Base-by-base conservation (phyloP, 345 rosid species). In the Theobroma cacao region DNA sequence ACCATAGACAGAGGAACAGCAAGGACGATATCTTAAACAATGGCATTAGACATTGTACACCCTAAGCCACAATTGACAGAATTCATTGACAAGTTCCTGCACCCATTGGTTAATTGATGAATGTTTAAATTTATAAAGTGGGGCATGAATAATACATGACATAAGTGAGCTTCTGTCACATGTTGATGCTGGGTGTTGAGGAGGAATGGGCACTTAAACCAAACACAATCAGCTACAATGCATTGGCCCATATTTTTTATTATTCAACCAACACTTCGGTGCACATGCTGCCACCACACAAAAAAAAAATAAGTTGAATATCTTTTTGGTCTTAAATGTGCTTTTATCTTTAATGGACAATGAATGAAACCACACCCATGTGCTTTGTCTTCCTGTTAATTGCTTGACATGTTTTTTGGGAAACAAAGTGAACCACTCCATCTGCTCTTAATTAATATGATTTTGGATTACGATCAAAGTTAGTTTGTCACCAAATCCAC, bases 151-250 rank as follows among this genome's bases (percentile, higher is more conserved):
- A 30, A 31, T 30, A 31, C 45, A 52, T 11, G 20, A 33, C 74
- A 72, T 3, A 20, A 33, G 75, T 17, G 15, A 28, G 59, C 56
- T 50, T 52, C 15, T 31, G 45, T 50, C 61, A 52, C 61, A 52
- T 50, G 61, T 20, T 52, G 45, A 33, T 71, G 75, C 40, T 52
- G 75, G 43, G 12, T 50, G 75, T 72, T 72, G 75, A 52, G 45
- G 22, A 31, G 60, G 62, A 52, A 52, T 20, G 30, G 11, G 30
- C 10, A 12, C 20, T 4, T 31, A 33, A 4, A 50, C 14, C 33
- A 33, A 71, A 52, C 75, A 7, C 17, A 50, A 11, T 48, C 18
- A 31, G 30, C 55, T 45, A 43, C 52, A 11, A 24, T 3, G 12
- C 36, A 68, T 47, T 69, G 58, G 40, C 74, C 72, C 34, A 67